Conservation (phyloP, 768 basidiomycete species). For the Lanmaoa pseudosensibilis region DNA sequence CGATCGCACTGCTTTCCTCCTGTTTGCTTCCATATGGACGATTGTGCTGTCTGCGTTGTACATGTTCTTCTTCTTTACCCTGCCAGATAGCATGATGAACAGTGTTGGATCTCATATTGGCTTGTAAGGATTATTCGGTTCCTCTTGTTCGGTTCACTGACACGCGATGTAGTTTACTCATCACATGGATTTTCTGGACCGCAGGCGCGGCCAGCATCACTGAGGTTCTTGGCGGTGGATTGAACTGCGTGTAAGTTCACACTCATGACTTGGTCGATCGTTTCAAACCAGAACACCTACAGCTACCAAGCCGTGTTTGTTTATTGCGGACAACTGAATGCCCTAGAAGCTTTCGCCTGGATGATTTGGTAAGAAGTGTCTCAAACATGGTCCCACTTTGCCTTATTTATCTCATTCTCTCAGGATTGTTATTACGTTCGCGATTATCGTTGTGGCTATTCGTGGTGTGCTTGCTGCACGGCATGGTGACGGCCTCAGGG, state of each 20-base stretch:
- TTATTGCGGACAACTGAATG: conserved; percentile 78
- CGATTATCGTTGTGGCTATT: conserved; percentile 55
- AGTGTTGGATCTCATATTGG: conserved; percentile 63
- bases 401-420: background rate
- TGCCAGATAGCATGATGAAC: conserved; percentile 48
- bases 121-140: conserved; percentile 46
- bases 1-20: conserved; percentile 63
- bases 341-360: conserved; percentile 76
- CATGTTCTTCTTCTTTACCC: conserved; percentile 53
- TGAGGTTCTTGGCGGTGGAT: conserved; percentile 59
- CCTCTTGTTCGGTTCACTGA: conserved; percentile 3
- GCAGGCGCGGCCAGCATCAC: conserved; percentile 74
- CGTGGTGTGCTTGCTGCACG: conserved; percentile 59
- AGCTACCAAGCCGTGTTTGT: conserved; percentile 46
- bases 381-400: background rate
- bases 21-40: conserved; percentile 77
- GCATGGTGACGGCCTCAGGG: conserved; percentile 67
- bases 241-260: conserved; percentile 62
- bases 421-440: conserved; percentile 67
- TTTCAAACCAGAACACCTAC: background rate
- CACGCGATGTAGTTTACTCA: conserved; percentile 44
- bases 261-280: background rate
- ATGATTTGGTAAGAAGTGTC: conserved; percentile 55
- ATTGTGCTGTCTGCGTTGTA: conserved; percentile 52
- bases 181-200: conserved; percentile 81